Evolutionary conservation across 2,329 filamentous ascomycete genomes (phyloP).

Genomic region (Metarhizium guizhouense): DNA sequence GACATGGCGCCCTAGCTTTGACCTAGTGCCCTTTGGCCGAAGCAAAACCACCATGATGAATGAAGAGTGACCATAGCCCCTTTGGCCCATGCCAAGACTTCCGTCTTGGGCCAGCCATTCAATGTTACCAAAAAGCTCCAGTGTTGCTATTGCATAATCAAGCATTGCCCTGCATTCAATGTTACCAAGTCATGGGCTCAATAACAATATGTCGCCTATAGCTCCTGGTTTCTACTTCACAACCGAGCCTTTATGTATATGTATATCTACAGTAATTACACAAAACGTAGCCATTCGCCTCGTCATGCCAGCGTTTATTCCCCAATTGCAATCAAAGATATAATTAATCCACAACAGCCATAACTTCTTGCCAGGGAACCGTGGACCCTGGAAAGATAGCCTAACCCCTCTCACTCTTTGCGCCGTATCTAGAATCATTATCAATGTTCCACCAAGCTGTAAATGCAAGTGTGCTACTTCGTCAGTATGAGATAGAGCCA

Average conservation of each 20-base stretch:
- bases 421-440: neutral
- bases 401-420: slow-evolving; percentile 35
- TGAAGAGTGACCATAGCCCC: neutral
- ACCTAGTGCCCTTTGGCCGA: neutral
- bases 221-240: neutral
- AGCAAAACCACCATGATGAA: neutral
- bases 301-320: slow-evolving; percentile 9
- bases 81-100: neutral
- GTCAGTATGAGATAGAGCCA: neutral
- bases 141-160: no score
- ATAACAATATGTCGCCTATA: neutral
- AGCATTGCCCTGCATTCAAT: neutral
- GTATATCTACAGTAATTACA: neutral
- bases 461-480: neutral
- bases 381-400: slow-evolving; percentile 33
- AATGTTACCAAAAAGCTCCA: neutral
- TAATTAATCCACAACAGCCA: neutral
- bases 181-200: neutral
- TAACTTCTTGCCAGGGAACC: slow-evolving; percentile 13
- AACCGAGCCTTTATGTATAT: neutral
- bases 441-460: slow-evolving; percentile 8
- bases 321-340: neutral
- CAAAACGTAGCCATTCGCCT: slow-evolving; percentile 6
- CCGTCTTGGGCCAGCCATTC: neutral
- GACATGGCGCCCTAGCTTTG: neutral